These are phyloP conservation scores for Gymnopilus dilepis DNA, from an alignment of 768 basidiomycete species.

Conservation along the genomic window DNA sequence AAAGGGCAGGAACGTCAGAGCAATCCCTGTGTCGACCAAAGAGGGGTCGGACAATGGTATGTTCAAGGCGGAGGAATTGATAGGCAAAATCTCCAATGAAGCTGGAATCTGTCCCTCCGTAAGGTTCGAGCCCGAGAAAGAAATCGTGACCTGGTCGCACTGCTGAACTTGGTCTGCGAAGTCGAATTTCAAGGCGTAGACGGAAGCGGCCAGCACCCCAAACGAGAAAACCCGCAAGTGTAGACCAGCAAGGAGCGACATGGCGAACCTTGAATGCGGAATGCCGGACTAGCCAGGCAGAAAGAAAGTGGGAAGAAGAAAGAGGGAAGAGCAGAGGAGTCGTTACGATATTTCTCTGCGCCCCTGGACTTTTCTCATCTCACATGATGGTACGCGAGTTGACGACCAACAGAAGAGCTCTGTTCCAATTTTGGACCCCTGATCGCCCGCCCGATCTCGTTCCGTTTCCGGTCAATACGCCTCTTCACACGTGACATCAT, in stretches of 20 bases:
- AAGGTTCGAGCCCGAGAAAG: constrained; percentile 45
- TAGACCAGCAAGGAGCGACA: constrained; percentile 38
- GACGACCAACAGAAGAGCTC: constrained; percentile 20
- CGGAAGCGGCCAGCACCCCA: constrained; percentile 47
- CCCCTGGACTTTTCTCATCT: constrained; percentile 21
- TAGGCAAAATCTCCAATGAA: constrained; percentile 56
- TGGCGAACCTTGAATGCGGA: constrained; percentile 35
- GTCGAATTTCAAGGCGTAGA: constrained; percentile 39
- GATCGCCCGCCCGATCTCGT: constrained; percentile 14
- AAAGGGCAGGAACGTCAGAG: constrained; percentile 57
- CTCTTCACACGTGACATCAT: constrained; percentile 31
- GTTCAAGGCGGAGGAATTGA: constrained; percentile 53
- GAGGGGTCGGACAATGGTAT: constrained; percentile 48
- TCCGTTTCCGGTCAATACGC: constrained; percentile 23
- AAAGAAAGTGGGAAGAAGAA: constrained; percentile 31
- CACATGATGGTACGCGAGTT: constrained; percentile 19
- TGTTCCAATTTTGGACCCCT: constrained; percentile 13
- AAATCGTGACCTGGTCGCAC: constrained; percentile 55
- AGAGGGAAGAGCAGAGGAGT: constrained; percentile 20
- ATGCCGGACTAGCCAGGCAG: constrained; percentile 42
- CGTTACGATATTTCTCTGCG: constrained; percentile 5
- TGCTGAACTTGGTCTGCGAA: constrained; percentile 54
- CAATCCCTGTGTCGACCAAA: constrained; percentile 44
- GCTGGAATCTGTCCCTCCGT: constrained; percentile 43
- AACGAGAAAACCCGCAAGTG: constrained; percentile 34